Percentiles rank a stretch among this genome's conserved stretches.
These are phyloP conservation scores for Hypomontagnella submonticulosa DNA, from an alignment of 495 filamentous ascomycete genomes.

Conservation along the genomic window DNA sequence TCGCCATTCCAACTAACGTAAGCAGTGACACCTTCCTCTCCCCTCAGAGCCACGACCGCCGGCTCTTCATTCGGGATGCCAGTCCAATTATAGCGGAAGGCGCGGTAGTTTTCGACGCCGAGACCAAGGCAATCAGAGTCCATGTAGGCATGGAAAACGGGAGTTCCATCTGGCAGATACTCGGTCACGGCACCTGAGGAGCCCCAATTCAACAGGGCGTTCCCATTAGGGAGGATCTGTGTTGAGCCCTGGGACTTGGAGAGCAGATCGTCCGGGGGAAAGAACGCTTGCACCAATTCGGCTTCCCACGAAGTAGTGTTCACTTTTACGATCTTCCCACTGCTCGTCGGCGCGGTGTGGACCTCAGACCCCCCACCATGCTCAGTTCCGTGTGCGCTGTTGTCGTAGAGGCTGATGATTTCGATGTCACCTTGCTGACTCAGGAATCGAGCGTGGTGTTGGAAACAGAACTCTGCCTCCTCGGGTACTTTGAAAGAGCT, in stretches of 20 bases:
- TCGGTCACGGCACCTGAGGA: constrained; percentile 68
- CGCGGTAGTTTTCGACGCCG: constrained; percentile 52
- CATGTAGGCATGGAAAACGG: constrained; percentile 57
- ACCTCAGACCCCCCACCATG: constrained; percentile 50
- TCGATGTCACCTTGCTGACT: constrained; percentile 60
- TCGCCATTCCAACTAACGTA: constrained; percentile 57
- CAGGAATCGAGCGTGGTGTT: constrained; percentile 70
- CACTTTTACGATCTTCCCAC: constrained; percentile 68
- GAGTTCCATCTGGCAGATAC: constrained; percentile 64
- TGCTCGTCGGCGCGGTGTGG: constrained; percentile 54
- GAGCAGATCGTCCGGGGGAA: constrained; percentile 56
- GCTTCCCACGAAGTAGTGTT: constrained; percentile 65
- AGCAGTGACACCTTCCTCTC: constrained; percentile 39
- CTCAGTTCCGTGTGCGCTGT: constrained; percentile 54
- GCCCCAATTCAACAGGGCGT: constrained; percentile 70
- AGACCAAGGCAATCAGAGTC: constrained; percentile 46
- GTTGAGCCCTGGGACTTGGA: constrained; percentile 71
- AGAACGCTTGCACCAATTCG: constrained; percentile 52
- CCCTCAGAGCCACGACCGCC: constrained; percentile 46
- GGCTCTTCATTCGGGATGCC: constrained; percentile 50
- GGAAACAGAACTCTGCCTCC: constrained; percentile 64
- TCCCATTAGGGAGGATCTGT: constrained; percentile 66
- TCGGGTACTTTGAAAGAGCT: constrained; percentile 51
- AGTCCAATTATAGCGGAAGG: constrained; percentile 53
- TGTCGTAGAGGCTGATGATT: constrained; percentile 51